Conservation (phyloP, 1,139 yeast species). For the Suhomyces anneliseae region DNA sequence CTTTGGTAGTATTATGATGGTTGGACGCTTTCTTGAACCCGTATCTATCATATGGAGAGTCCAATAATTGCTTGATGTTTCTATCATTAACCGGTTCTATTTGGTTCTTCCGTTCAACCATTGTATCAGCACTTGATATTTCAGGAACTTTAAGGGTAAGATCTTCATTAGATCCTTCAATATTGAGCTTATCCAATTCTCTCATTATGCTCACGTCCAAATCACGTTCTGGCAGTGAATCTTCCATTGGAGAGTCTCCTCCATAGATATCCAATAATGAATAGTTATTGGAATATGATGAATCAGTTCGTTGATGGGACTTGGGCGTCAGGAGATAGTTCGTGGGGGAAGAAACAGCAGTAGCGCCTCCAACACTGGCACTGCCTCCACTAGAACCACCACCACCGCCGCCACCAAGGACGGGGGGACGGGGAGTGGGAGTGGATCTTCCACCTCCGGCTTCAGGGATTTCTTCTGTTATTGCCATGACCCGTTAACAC, state of each 20-base stretch:
- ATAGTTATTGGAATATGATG: constrained; percentile 38
- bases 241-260: constrained; percentile 18
- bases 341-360: neutral
- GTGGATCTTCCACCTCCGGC: neutral
- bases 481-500: neutral
- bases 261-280: constrained; percentile 25
- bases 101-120: constrained; percentile 2
- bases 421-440: neutral
- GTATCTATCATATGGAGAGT: constrained; percentile 64
- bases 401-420: neutral
- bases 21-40: constrained; percentile 75
- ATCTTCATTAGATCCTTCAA: constrained; percentile 2
- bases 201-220: constrained; percentile 8
- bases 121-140: constrained; percentile 1
- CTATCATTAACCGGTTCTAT: constrained; percentile 7
- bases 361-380: neutral
- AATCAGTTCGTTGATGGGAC: constrained; percentile 29
- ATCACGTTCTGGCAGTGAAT: constrained; percentile 3
- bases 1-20: constrained; percentile 43
- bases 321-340: constrained; percentile 14
- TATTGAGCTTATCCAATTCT: constrained; percentile 9
- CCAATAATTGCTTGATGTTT: constrained; percentile 14
- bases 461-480: constrained; percentile 1
- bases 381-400: no score
- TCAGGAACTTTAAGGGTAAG: neutral